A percentile compares a stretch with the other conserved stretches of the same genome.
Evolutionary conservation across 352 stramenopile species (phyloP).

Genomic region (Phytophthora citricola): DNA sequence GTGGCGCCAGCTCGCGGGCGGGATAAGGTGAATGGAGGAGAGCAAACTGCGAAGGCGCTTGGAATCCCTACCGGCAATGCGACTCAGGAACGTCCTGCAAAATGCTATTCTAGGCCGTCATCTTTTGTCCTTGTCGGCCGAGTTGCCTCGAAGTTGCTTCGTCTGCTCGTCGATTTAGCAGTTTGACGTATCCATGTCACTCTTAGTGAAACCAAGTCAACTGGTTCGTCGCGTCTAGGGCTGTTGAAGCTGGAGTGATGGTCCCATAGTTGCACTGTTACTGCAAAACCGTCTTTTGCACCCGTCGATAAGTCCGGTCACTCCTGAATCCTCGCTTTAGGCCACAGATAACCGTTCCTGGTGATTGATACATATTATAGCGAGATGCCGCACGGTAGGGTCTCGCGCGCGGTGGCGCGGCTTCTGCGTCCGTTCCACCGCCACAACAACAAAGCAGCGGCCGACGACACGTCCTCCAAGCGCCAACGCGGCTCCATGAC

Average conservation of each 20-base stretch:
- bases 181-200: constrained; percentile 17
- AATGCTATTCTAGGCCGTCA: constrained; percentile 20
- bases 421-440: constrained; percentile 53
- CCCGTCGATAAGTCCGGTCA: constrained; percentile 15
- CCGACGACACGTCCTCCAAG: constrained; percentile 15
- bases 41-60: neutral
- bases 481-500: constrained; percentile 23
- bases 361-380: too few species aligned
- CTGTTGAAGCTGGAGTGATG: constrained; percentile 35
- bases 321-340: constrained; percentile 24
- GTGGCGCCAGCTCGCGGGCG: neutral
- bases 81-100: neutral
- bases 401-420: constrained; percentile 49
- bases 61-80: neutral
- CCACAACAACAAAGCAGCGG: constrained; percentile 17
- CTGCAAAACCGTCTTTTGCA: constrained; percentile 13
- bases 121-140: constrained; percentile 18
- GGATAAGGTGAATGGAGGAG: constrained; percentile 14
- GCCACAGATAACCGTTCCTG: neutral
- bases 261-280: constrained; percentile 24
- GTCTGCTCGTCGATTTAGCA: constrained; percentile 17
- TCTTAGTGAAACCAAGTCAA: constrained; percentile 17
- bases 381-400: constrained; percentile 38
- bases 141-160: constrained; percentile 1
- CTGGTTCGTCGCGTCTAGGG: constrained; percentile 12